Evolutionary conservation across 768 basidiomycete species (phyloP), one percentile per base, ranked within the genome.

Genomic region (Mycena alexandri): DNA sequence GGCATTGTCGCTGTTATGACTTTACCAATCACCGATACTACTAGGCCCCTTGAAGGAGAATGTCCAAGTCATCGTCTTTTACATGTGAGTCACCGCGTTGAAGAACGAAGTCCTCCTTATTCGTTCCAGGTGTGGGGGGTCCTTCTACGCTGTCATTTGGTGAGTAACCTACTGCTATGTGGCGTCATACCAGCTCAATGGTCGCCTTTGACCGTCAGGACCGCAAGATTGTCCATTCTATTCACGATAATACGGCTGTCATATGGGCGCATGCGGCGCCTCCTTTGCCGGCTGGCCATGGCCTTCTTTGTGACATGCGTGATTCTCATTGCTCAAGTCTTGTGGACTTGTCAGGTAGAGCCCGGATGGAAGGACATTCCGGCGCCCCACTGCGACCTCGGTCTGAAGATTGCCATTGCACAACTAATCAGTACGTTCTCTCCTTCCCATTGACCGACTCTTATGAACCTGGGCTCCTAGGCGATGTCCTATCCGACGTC

Each of bases 231-330:
- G 17, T 80, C 82, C 34, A 83, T 84, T 44, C 75, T 84, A 25
- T 79, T 81, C 72, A 82, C 82, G 16, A 73, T 84, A 57, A 79
- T 83, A 62, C 81, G 82, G 21, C 76, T 83, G 55, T 76, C 79
- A 22, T 61, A 77, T 12, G 72, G 70, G 21, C 62, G 21, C 34
- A 22, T 70, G 59, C 70, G 73, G 36, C 56, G 56, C 24, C 22
- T 71, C 12, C 55, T 78, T 6, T 70, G 63, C 19, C 76, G 75
- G 57, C 48, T 80, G 6, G 77, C 74, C 13, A 65, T 74, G 34
- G 14, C 29, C 2, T 73, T 73, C 70, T 13, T 67, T 3, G 13
- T 73, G 29, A 74, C 74, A 60, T 69, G 74, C 69, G 43, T 34
- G 14, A 73, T 83, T 57, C 79, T 83, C 50, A 73, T 81, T 61